phyloP scores from a whole-genome alignment of 2,329 filamentous ascomycete genomes.

The Trichoderma oligosporum region DNA sequence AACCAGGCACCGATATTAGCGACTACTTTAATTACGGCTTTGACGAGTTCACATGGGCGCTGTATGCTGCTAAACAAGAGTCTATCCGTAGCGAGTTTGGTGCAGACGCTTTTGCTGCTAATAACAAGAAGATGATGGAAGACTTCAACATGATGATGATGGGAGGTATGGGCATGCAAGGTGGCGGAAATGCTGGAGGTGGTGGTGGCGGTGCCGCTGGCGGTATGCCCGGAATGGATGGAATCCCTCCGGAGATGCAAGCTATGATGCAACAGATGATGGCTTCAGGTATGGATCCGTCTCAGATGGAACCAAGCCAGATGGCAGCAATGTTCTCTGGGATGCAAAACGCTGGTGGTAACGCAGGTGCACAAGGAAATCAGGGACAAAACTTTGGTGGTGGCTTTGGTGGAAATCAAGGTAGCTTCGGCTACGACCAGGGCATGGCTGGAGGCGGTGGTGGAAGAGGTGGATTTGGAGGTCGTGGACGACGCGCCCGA shows the following conservation, averaged over 20 bases:
- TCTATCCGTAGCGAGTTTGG: slow-evolving; percentile 71
- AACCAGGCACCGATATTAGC: slow-evolving; percentile 87
- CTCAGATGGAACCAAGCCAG: slow-evolving; percentile 59
- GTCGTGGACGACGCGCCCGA: slow-evolving; percentile 31
- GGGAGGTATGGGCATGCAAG: slow-evolving; percentile 50
- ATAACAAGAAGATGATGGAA: slow-evolving; percentile 75
- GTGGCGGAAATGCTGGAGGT: slow-evolving; percentile 30
- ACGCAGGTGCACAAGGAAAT: slow-evolving; percentile 44
- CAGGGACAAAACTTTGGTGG: slow-evolving; percentile 52
- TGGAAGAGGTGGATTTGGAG: slow-evolving; percentile 28
- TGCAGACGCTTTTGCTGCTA: slow-evolving; percentile 58
- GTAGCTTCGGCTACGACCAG: slow-evolving; percentile 50
- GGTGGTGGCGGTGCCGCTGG: slow-evolving; percentile 32
- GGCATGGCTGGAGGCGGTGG: slow-evolving; percentile 42
- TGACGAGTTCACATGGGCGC: slow-evolving; percentile 96
- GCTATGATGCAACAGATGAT: slow-evolving; percentile 69
- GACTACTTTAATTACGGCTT: slow-evolving; percentile 99
- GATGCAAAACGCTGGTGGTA: slow-evolving; percentile 49
- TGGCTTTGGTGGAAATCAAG: slow-evolving; percentile 51
- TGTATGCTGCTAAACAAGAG: slow-evolving; percentile 88
- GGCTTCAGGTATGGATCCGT: slow-evolving; percentile 60
- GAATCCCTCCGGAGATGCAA: slow-evolving; percentile 64
- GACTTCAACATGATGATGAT: slow-evolving; percentile 68
- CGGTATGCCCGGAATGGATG: slow-evolving; percentile 56
- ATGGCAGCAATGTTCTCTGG: slow-evolving; percentile 58